Percentiles rank a stretch among this genome's conserved stretches.
These are phyloP conservation scores for Stemphylium vesicarium DNA, from an alignment of 2,329 filamentous ascomycete genomes.

Conservation along the genomic window DNA sequence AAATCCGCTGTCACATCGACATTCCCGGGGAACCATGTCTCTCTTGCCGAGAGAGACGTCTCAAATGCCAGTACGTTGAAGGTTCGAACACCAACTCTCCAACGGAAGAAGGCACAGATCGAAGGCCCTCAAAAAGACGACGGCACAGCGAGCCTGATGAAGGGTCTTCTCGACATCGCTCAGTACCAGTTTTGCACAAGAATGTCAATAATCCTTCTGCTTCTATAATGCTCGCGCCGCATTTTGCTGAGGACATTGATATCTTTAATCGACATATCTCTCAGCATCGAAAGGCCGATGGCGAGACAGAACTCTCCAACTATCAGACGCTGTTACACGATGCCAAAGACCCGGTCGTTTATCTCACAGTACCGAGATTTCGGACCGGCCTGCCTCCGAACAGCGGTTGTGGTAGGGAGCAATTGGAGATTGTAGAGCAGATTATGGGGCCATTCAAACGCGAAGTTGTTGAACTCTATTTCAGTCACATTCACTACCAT, in stretches of 20 bases:
- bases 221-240: constrained; percentile 49
- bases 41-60: constrained; percentile 47
- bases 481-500: constrained; percentile 44
- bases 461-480: constrained; percentile 56
- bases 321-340: constrained; percentile 60
- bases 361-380: constrained; percentile 57
- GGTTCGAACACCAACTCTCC: constrained; percentile 29
- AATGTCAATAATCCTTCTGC: constrained; percentile 42
- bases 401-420: constrained; percentile 45
- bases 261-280: constrained; percentile 50
- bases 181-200: constrained; percentile 39
- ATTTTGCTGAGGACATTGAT: constrained; percentile 51
- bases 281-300: constrained; percentile 34
- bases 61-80: constrained; percentile 48
- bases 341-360: constrained; percentile 49
- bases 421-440: constrained; percentile 51
- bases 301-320: constrained; percentile 43
- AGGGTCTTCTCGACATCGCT: constrained; percentile 26
- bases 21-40: constrained; percentile 49
- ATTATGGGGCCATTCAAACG: constrained; percentile 48
- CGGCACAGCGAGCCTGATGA: constrained; percentile 37
- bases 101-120: constrained; percentile 30
- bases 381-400: constrained; percentile 53
- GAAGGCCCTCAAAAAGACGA: constrained; percentile 34
- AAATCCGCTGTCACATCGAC: constrained; percentile 52